Conservation (phyloP, 2,329 filamentous ascomycete genomes). For the Neofusicoccum laricinum region DNA sequence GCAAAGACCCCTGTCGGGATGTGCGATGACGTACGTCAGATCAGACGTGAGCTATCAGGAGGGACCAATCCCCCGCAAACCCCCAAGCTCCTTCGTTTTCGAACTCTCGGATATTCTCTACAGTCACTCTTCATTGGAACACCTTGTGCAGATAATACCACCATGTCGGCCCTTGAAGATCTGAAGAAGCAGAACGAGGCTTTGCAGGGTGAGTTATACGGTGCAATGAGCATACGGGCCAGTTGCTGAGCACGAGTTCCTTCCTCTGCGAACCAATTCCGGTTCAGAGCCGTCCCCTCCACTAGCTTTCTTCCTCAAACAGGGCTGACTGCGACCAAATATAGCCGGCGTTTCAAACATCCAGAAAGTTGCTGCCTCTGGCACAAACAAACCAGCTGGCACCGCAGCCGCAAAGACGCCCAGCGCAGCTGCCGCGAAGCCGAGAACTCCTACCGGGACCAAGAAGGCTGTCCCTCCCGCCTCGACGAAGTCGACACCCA, state of each 20-base stretch:
- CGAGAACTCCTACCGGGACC: slow-evolving; percentile 20
- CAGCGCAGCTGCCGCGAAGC: background rate
- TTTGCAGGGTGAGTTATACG: slow-evolving; percentile 35
- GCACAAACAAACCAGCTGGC: slow-evolving; percentile 19
- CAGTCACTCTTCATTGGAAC: background rate
- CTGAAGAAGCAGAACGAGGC: slow-evolving; percentile 42
- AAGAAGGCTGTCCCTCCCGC: slow-evolving; percentile 24
- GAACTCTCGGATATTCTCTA: too few species aligned
- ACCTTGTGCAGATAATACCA: background rate
- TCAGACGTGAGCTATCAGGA: slow-evolving; percentile 2
- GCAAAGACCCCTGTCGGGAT: slow-evolving; percentile 2
- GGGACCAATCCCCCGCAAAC: background rate
- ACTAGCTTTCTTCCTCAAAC: too few species aligned
- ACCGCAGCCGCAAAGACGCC: slow-evolving; percentile 12
- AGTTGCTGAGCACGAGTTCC: too few species aligned
- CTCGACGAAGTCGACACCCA: slow-evolving; percentile 16
- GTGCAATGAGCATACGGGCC: too few species aligned
- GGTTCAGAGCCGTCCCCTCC: background rate
- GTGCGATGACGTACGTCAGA: slow-evolving; percentile 8
- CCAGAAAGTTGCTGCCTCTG: slow-evolving; percentile 23
- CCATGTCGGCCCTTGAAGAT: slow-evolving; percentile 29
- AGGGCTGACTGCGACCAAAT: slow-evolving; percentile 3
- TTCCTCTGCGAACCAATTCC: too few species aligned
- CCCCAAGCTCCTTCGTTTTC: background rate
- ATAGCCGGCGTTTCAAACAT: slow-evolving; percentile 32